A percentile compares a stretch with the other conserved stretches of the same genome.
phyloP scores from a whole-genome alignment of 129 eudicot species.

The Erigeron canadensis region DNA sequence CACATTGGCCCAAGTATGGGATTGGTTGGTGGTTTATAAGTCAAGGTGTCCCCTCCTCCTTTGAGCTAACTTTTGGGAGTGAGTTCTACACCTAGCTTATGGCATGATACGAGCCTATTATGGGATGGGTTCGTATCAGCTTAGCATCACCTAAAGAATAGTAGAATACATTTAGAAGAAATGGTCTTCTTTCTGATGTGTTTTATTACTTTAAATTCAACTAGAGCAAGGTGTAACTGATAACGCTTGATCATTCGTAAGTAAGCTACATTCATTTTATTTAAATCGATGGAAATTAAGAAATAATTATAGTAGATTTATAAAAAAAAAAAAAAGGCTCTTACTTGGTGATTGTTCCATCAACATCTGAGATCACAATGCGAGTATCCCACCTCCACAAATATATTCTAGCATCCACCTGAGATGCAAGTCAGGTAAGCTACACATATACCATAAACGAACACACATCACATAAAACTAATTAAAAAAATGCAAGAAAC shows the following conservation, averaged over 20 bases:
- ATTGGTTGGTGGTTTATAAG: too few relatives aligned
- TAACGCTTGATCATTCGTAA: neutral
- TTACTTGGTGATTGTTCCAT: slow-evolving; percentile 98
- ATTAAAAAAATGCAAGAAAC: slow-evolving; percentile 9
- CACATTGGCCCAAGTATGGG: too few relatives aligned
- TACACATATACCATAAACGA: neutral
- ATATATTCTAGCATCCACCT: slow-evolving; percentile 95
- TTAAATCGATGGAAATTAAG: neutral
- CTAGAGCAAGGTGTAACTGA: neutral
- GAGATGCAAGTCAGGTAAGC: slow-evolving; percentile 32
- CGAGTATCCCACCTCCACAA: slow-evolving; percentile 95
- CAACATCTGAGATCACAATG: slow-evolving; percentile 95
- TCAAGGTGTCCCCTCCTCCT: too few relatives aligned
- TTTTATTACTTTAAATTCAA: too few relatives aligned
- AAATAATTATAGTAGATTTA: too few relatives aligned
- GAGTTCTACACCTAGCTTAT: too few relatives aligned
- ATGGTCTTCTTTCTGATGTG: too few relatives aligned
- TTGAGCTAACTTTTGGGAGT: too few relatives aligned
- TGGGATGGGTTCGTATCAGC: too few relatives aligned
- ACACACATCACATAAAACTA: neutral
- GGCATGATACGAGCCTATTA: too few relatives aligned
- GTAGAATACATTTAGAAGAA: too few relatives aligned
- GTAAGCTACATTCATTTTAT: neutral
- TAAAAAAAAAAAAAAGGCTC: neutral
- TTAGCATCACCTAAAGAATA: too few relatives aligned